Base-by-base conservation (phyloP, 306 rosid genomes). In the Prinsepia uniflora region DNA sequence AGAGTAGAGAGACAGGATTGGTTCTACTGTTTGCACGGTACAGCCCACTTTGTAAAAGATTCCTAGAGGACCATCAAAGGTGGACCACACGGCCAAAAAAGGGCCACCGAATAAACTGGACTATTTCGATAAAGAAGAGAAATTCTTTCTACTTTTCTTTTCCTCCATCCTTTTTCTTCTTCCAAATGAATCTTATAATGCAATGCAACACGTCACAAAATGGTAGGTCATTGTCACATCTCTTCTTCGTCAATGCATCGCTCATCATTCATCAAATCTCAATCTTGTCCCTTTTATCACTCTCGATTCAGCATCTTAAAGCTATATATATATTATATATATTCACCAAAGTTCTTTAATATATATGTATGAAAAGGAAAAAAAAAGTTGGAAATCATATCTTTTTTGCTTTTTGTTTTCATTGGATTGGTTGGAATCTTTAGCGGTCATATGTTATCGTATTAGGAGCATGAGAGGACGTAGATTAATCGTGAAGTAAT, bases 1-100 rank as follows among this genome's bases (percentile, higher is more conserved):
- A 24, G 1, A 24, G 1, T 24, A 24, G n/a, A n/a, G n/a, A n/a
- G 30, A 24, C 30, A 24, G 30, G 30, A 24, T 24, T 24, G 30
- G 30, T 8, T 30, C 9, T 14, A 48, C 46, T 39, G 3, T 10
- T 8, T 40, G 17, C 0, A 5, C 46, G 8, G 44, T 8, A 43
- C 45, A 57, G 10, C 55, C 47, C 54, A 22, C 61, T 56, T 41
- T 57, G 7, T 42, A 40, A 22, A 46, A 75, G 85, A 78, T 82
- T 78, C 80, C 36, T 7, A 17, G 71, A 36, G 77, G 78, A 71
- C 85, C 82, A 66, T 45, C 15, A 18, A 42, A 65, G 42, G 50
- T 41, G 78, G 77, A 66, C 74, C 56, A 10, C 15, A 41, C 55
- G 4, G 72, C 65, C 10, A 76, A 54, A 8, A 67, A 48, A 57